Evolutionary conservation across 441 rosid species (phyloP).

Genomic region (Jatropha podagrica): DNA sequence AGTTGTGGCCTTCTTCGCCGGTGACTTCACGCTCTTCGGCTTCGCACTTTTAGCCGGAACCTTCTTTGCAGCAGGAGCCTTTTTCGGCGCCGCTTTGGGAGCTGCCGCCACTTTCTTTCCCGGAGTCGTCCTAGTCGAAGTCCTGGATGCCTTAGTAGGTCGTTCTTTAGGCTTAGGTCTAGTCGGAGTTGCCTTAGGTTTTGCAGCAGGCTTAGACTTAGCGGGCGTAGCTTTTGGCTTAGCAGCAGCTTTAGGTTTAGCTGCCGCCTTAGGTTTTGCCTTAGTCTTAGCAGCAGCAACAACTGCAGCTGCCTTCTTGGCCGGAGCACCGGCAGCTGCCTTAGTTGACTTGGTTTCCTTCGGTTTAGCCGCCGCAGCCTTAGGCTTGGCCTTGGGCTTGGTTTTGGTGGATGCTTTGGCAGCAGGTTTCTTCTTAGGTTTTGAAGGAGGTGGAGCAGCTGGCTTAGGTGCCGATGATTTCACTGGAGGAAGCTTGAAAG

Average conservation of each 20-base stretch:
- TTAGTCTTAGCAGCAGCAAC: constrained; percentile 40
- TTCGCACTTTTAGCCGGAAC: constrained; percentile 36
- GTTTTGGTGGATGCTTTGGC: constrained; percentile 25
- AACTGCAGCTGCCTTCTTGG: constrained; percentile 22
- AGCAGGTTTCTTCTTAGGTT: constrained; percentile 31
- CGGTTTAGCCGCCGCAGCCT: constrained; percentile 25
- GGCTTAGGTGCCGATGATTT: constrained; percentile 37
- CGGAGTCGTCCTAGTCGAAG: constrained; percentile 54
- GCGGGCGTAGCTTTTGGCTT: constrained; percentile 38
- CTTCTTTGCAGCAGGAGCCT: constrained; percentile 44
- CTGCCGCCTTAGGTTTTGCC: constrained; percentile 37
- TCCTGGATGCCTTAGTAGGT: too few relatives aligned
- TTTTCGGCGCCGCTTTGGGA: constrained; percentile 41
- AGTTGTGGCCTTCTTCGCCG: constrained; percentile 38
- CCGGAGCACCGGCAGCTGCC: constrained; percentile 25
- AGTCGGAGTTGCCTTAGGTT: constrained; percentile 29
- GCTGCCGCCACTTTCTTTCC: constrained; percentile 38
- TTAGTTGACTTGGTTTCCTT: constrained; percentile 29
- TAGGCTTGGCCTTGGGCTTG: constrained; percentile 25
- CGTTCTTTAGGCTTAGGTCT: constrained; percentile 26
- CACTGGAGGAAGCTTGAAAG: constrained; percentile 60
- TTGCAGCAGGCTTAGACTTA: constrained; percentile 27
- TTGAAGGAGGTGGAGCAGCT: constrained; percentile 32
- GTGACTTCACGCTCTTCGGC: constrained; percentile 38
- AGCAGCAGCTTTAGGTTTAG: constrained; percentile 33